These are phyloP conservation scores for Trichoderma sp. DNA, from an alignment of 2,329 filamentous ascomycete species.

Conservation along the genomic window DNA sequence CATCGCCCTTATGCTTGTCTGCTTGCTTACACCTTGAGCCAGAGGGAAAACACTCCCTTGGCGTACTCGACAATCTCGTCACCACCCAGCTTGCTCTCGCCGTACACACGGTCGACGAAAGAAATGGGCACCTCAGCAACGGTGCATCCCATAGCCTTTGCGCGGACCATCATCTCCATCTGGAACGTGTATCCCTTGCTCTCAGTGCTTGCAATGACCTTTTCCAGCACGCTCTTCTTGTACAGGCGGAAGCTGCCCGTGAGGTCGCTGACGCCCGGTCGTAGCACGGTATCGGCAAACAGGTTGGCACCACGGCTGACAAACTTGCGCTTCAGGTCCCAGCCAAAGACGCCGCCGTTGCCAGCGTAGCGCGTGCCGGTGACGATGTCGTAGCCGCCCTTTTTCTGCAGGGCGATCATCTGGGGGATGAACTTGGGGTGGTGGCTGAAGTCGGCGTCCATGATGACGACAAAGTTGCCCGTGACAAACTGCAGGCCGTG, in stretches of 20 bases:
- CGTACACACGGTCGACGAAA: slow-evolving; percentile 93
- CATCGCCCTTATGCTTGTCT: not conserved
- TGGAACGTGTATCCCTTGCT: slow-evolving; percentile 98
- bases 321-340: slow-evolving; percentile 89
- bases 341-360: slow-evolving; percentile 86
- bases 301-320: slow-evolving; percentile 87
- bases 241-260: slow-evolving; percentile 94
- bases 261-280: slow-evolving; percentile 90
- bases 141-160: slow-evolving; percentile 91
- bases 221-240: slow-evolving; percentile 83
- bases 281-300: slow-evolving; percentile 89
- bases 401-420: slow-evolving; percentile 81
- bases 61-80: slow-evolving; percentile 97
- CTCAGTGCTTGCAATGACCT: slow-evolving; percentile 85
- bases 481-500: slow-evolving; percentile 87
- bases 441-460: slow-evolving; percentile 99
- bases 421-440: slow-evolving; percentile 98
- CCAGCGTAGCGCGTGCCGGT: slow-evolving; percentile 93
- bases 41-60: slow-evolving; percentile 75
- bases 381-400: slow-evolving; percentile 86
- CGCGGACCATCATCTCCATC: slow-evolving; percentile 99
- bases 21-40: slow-evolving; percentile 64
- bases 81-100: slow-evolving; percentile 89
- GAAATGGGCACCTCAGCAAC: slow-evolving; percentile 95
- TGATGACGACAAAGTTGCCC: slow-evolving; percentile 97